Evolutionary conservation across 2,329 filamentous ascomycete species (phyloP), one percentile per base, ranked within the genome.

Genomic region (Paracorniculantispora psalliotae): DNA sequence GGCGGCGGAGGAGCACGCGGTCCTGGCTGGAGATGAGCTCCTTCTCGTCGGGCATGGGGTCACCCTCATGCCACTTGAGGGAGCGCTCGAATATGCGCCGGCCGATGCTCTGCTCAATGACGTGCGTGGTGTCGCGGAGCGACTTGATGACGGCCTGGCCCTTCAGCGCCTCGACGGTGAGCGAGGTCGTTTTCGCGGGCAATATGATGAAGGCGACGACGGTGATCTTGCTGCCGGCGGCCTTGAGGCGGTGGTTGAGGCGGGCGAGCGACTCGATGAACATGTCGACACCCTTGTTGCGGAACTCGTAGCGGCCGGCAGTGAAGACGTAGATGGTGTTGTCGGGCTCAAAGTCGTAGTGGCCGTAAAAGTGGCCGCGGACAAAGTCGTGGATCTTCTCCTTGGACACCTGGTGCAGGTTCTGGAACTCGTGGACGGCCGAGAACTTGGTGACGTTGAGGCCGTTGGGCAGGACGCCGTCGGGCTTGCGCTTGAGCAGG

Each of bases 251-350:
- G 78, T 97, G 92, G 76, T 99, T 99, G 68, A 99, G 78, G 46
- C 94, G 90, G 28, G 94, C 94, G 63, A 99, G 79, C 3, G 92
- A 94, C 76, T 99, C 94, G 66, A 99, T 96, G 75, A 97, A 99
- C 94, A 99, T 97, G 75, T 99, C 94, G 10, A 97, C 93, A 69
- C 94, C 94, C 77, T 99, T 99, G 72, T 99, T 99, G 64, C 94
- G 83, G 81, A 93, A 99, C 75, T 99, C 94, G 70, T 99, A 99
- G 63, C 94, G 89, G 61, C 94, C 94, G 7, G 94, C 90, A 3
- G 92, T 99, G 80, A 99, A 99, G 77, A 97, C 89, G 77, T 97
- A 99, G 37, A 99, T 83, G 0, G 94, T 99, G 75, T 97, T 96
- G 61, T 97, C 92, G 15, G 92, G 87, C 62, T 97, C 91, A 66